Evolutionary conservation across 345 rosid species (phyloP), one percentile per base, ranked within the genome.

Genomic region (Pelargonium nanum): DNA sequence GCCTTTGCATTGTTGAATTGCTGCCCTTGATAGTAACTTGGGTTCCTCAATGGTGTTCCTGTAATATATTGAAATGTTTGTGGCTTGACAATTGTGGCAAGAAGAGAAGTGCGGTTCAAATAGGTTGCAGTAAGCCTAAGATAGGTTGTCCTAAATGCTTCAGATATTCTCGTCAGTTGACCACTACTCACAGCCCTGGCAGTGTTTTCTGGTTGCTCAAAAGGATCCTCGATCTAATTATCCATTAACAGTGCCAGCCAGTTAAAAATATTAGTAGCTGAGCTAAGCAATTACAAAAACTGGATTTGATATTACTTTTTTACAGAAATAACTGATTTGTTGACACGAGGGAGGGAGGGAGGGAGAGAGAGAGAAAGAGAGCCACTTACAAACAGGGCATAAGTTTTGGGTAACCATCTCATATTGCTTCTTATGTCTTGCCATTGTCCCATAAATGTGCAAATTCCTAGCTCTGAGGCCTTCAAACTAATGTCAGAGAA

Each of bases 201-300:
- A 51, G 87, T 53, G 70, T 89, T 92, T 75, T 76, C 85, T 9
- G 91, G 89, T 75, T 83, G 95, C 79, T 89, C 95, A 19, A 86
- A 82, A 22, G 96, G 98, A 78, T 92, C 98, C 79, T 92, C 98
- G 53, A 89, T 73, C 96, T 92, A 67, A 63, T 45, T 50, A 61
- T 64, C 57, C 59, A 70, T 16, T 26, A 66, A 50, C 48, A 21
- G 25, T 16, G 26, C 24, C 23, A 56, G 54, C 16, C 34, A 66
- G 23, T 12, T 45, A 44, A n/a, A 40, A 24, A 26, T 15, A 58
- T 13, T 2, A 21, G 51, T 7, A 26, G 4, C 2, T 34, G 57
- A 51, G 7, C 21, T 54, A 23, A 9, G 22, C 21, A 1, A 32
- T 8, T 23, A n/a, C 53, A 50, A 30, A 55, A 24, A 10, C 57